Base-by-base conservation (phyloP, 768 basidiomycete genomes). In the Trametes elegans region DNA sequence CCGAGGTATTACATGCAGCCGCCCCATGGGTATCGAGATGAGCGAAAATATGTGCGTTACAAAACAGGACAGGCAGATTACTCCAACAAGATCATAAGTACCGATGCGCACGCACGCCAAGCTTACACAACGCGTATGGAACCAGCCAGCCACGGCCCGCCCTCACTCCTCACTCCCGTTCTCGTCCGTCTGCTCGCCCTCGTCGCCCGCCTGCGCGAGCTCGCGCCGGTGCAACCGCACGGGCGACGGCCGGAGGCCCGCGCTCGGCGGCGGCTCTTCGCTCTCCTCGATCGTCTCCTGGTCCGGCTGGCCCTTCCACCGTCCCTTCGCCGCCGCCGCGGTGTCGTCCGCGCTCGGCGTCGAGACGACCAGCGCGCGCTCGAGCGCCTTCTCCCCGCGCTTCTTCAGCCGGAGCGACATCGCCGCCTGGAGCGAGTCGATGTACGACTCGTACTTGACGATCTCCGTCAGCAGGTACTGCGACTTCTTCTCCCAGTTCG, bases 391-490 rank as follows among this genome's bases (percentile, higher is more conserved):
- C 72, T 98, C 92, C 27, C 95, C 95, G 49, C 93, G 83, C 69
- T 87, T 92, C 73, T 91, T 92, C 61, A 96, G 74, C 29, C 94
- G 84, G 38, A 96, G 77, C 8, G 77, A 75, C 86, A 94, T 95
- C 32, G 89, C 95, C 4, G 76, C 72, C 67, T 87, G 83, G 27
- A 99, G 78, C 6, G 93, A 90, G 60, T 96, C 93, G 51, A 96
- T 87, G 69, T 99, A 99, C 14, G 90, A 89, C 49, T 92, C 86
- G 70, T 98, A 98, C 70, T 98, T 98, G 67, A 93, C 90, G 36
- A 93, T 90, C 73, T 99, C 96, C 8, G 88, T 83, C 49, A 94
- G 78, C 42, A 98, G 74, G 68, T 91, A 91, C 65, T 91, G 86
- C 3, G 90, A 93, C 68, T 89, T 95, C 68, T 84, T 88, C 73